Conservation (phyloP, 208 protist species). For the Zelonia costaricensis region DNA sequence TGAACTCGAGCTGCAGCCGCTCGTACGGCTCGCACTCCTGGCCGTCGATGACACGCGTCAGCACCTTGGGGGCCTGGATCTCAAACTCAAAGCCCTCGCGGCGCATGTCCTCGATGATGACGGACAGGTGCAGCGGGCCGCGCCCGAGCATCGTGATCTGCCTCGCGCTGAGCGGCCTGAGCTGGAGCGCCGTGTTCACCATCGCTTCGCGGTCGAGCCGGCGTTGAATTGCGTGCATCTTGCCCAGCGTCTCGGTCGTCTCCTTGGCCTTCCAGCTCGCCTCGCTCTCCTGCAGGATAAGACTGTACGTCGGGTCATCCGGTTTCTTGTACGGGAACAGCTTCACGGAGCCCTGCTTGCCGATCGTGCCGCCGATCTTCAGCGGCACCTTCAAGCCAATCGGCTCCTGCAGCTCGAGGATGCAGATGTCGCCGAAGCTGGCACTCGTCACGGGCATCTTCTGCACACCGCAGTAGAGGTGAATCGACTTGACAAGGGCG, state of each 20-base stretch:
- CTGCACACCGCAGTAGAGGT: slow-evolving; percentile 86
- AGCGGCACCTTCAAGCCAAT: slow-evolving; percentile 86
- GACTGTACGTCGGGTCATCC: slow-evolving; percentile 95
- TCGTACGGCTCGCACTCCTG: slow-evolving; percentile 89
- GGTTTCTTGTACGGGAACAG: slow-evolving; percentile 89
- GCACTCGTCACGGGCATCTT: slow-evolving; percentile 63
- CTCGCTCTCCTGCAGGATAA: slow-evolving; percentile 91
- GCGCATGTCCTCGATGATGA: slow-evolving; percentile 98
- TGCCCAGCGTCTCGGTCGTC: slow-evolving; percentile 78
- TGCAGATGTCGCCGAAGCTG: slow-evolving; percentile 86
- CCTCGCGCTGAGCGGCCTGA: slow-evolving; percentile 41
- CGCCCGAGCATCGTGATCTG: slow-evolving; percentile 91
- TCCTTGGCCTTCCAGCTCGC: slow-evolving; percentile 92
- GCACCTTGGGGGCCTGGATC: slow-evolving; percentile 93
- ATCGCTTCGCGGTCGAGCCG: slow-evolving; percentile 91
- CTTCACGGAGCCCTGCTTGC: slow-evolving; percentile 60
- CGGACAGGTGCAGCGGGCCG: slow-evolving; percentile 97
- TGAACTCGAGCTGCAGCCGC: slow-evolving; percentile 81
- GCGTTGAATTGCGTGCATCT: slow-evolving; percentile 59
- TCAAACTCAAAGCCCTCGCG: slow-evolving; percentile 97
- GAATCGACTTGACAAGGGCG: slow-evolving; percentile 84
- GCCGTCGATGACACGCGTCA: slow-evolving; percentile 82
- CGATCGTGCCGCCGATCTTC: slow-evolving; percentile 89
- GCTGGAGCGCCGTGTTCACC: slow-evolving; percentile 93
- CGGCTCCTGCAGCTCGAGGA: slow-evolving; percentile 82